These are phyloP conservation scores for Erythrophleum ivorense DNA, from an alignment of 331 rosid genomes.

Conservation along the genomic window DNA sequence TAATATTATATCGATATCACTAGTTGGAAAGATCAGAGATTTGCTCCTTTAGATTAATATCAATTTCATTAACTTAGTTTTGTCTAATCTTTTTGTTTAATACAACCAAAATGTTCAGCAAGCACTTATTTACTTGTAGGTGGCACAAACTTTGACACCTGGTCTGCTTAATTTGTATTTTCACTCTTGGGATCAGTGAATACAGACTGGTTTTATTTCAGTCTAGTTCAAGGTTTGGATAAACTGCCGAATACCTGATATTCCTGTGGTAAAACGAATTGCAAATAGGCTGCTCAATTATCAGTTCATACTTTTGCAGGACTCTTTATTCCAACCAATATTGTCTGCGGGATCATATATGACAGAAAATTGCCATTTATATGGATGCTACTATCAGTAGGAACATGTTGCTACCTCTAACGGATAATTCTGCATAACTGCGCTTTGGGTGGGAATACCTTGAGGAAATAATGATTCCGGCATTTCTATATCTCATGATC, in stretches of 20 bases:
- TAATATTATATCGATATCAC: not conserved
- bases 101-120: not conserved
- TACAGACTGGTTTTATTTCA: not conserved
- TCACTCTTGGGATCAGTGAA: not conserved
- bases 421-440: conserved; percentile 36
- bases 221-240: conserved; percentile 1
- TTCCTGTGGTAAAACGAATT: conserved; percentile 33
- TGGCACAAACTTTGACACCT: conserved; percentile 6
- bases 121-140: conserved; percentile 9
- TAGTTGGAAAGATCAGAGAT: not conserved
- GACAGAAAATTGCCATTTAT: conserved; percentile 29
- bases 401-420: conserved; percentile 37
- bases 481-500: conserved; percentile 9
- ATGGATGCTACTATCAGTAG: conserved; percentile 33
- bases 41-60: not conserved
- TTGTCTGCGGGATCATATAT: conserved; percentile 41
- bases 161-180: not conserved
- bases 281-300: conserved; percentile 39
- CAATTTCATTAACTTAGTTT: not conserved
- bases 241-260: conserved; percentile 35
- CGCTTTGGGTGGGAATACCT: conserved; percentile 25
- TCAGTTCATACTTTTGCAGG: conserved; percentile 58
- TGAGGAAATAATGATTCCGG: conserved; percentile 26
- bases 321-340: conserved; percentile 23
- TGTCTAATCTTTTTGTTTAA: not conserved